These are phyloP conservation scores for Tetraselmis chui DNA, from an alignment of 139 green algal genomes.

Conservation along the genomic window DNA sequence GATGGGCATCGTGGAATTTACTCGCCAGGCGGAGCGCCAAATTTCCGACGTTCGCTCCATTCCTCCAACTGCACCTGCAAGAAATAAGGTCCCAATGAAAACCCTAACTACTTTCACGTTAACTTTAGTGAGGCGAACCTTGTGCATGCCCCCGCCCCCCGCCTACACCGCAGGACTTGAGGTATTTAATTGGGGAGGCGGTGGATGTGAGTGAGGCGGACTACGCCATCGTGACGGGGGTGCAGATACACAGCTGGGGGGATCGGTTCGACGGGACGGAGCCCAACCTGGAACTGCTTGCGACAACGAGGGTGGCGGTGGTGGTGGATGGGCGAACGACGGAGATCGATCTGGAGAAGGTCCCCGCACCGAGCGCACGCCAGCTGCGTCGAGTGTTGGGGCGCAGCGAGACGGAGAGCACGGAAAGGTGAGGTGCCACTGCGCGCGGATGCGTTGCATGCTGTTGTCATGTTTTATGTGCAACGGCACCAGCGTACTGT, in stretches of 20 bases:
- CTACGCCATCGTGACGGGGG: constrained; percentile 77
- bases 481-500: no score
- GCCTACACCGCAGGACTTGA: constrained; percentile 80
- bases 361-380: constrained; percentile 19
- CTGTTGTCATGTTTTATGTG: no score
- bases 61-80: no score
- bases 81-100: no score
- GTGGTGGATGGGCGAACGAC: constrained; percentile 64
- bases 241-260: constrained; percentile 84
- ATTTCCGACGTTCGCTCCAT: constrained; percentile 40
- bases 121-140: no score
- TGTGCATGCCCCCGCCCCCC: no score
- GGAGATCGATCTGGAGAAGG: constrained; percentile 54
- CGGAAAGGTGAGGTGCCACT: neutral
- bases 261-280: constrained; percentile 29
- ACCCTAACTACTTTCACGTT: no score
- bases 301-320: constrained; percentile 51
- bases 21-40: constrained; percentile 44
- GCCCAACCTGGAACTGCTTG: constrained; percentile 70
- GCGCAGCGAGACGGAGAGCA: neutral
- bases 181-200: constrained; percentile 74
- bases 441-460: no score
- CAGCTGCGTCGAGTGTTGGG: neutral
- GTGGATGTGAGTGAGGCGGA: constrained; percentile 72
- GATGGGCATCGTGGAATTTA: constrained; percentile 62